A percentile compares a stretch with the other conserved stretches of the same genome.
phyloP scores from a whole-genome alignment of 306 rosid genomes.

The Acacia acuminata region DNA sequence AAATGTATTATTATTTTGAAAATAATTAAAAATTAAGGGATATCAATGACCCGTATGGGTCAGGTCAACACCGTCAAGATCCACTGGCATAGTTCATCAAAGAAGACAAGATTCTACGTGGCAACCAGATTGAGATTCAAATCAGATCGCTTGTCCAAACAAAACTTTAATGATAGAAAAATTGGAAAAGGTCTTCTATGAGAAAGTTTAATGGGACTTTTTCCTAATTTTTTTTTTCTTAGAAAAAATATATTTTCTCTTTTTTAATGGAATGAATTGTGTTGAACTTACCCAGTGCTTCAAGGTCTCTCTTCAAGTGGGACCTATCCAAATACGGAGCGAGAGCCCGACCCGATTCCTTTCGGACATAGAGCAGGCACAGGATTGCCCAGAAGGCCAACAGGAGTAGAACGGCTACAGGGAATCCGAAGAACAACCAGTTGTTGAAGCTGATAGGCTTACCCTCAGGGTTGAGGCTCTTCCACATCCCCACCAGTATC shows the following conservation, averaged over 20 bases:
- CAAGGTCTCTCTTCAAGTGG: constrained; percentile 73
- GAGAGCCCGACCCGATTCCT: constrained; percentile 51
- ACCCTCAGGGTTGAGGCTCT: constrained; percentile 57
- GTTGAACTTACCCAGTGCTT: constrained; percentile 58
- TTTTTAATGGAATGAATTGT: not conserved
- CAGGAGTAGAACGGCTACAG: constrained; percentile 54
- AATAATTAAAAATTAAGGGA: not conserved
- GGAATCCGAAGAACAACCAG: constrained; percentile 75
- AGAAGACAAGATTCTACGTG: not conserved
- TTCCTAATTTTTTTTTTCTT: not conserved
- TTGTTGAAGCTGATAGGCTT: constrained; percentile 73
- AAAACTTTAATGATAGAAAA: too few species aligned
- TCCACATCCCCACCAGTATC: constrained; percentile 86
- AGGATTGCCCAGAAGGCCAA: constrained; percentile 61
- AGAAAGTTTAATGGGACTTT: not conserved
- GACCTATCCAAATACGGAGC: constrained; percentile 64
- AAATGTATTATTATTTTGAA: too few species aligned
- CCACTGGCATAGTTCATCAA: not conserved
- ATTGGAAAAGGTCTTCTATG: too few species aligned
- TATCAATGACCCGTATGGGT: not conserved
- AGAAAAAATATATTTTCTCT: not conserved
- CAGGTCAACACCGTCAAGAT: not conserved
- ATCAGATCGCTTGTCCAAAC: not conserved
- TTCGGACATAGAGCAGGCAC: constrained; percentile 57
- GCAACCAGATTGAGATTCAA: not conserved